Evolutionary conservation across 306 rosid species (phyloP), one percentile per base, ranked within the genome.

Genomic region (Lagenaria siceraria): DNA sequence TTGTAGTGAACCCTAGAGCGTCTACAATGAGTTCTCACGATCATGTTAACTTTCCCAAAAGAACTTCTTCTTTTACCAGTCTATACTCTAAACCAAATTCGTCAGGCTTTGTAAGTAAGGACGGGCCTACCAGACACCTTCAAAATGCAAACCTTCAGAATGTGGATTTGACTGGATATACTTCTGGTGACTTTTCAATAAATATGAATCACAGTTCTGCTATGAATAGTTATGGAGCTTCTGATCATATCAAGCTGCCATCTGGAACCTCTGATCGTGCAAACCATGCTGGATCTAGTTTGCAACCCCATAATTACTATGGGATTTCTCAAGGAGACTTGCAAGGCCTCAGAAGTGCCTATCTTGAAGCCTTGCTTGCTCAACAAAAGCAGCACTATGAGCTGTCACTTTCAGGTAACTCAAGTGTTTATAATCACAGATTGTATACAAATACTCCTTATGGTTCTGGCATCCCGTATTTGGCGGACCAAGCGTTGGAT

Each of bases 321-420:
- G 87, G 82, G 66, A 77, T 82, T 85, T 56, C 93, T 46, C 92
- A 75, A 75, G 91, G 90, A 82, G 88, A 90, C 63, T 79, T 87
- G 63, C 92, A 92, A 76, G 93, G 83, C 80, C 77, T 88, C 85
- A 93, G 83, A 85, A 86, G 85, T 69, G 97, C 90, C 70, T 89
- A 90, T 83, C 87, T 92, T 38, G 92, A 92, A 86, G 81, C 85
- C 24, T 85, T 95, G 82, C 84, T 95, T 83, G 81, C 83, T 79
- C 95, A 95, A 82, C 88, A 84, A 78, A 92, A 87, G 85, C 95
- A 90, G 81, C 97, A 88, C 71, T 87, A 82, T 62, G 97, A 90
- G 76, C 84, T 89, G 83, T 84, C 96, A 77, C 91, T 89, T 81
- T 52, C 87, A 75, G 87, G 85, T 60, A 89, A 88, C 79, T 87